Conservation (phyloP, 331 rosid genomes). For the Phaseolus coccineus region DNA sequence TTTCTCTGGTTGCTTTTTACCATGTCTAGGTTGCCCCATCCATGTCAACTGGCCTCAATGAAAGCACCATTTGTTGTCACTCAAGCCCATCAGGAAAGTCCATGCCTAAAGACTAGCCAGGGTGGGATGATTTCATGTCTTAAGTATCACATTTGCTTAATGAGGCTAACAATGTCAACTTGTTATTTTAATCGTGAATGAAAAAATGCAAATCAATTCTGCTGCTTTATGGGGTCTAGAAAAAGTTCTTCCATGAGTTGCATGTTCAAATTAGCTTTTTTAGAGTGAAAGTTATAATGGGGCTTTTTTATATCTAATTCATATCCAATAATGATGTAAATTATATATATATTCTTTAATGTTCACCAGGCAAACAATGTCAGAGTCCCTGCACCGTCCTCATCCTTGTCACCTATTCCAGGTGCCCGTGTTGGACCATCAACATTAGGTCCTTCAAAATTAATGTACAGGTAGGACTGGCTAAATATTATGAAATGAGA, state of each 20-base stretch:
- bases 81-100: not conserved
- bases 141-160: constrained; percentile 16
- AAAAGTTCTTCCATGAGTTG: constrained; percentile 12
- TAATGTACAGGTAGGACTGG: constrained; percentile 73
- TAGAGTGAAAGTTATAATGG: not conserved
- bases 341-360: constrained; percentile 40
- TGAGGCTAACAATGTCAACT: constrained; percentile 8
- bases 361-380: constrained; percentile 68
- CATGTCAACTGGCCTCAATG: not conserved
- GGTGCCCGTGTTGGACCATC: constrained; percentile 70
- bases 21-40: not conserved
- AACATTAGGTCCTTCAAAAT: constrained; percentile 81
- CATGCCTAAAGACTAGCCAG: constrained; percentile 2
- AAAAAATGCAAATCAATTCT: constrained; percentile 18
- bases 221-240: not conserved
- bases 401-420: constrained; percentile 63
- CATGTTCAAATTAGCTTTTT: constrained; percentile 33
- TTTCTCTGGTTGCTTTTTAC: not conserved
- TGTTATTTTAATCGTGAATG: constrained; percentile 28
- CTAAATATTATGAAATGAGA: constrained; percentile 42
- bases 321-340: constrained; percentile 9
- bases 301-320: constrained; percentile 21
- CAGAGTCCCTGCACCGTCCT: constrained; percentile 66
- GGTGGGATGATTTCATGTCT: not conserved
- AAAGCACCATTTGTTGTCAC: constrained; percentile 6